phyloP scores from a whole-genome alignment of 345 rosid genomes.

The Bruguiera parviflora region DNA sequence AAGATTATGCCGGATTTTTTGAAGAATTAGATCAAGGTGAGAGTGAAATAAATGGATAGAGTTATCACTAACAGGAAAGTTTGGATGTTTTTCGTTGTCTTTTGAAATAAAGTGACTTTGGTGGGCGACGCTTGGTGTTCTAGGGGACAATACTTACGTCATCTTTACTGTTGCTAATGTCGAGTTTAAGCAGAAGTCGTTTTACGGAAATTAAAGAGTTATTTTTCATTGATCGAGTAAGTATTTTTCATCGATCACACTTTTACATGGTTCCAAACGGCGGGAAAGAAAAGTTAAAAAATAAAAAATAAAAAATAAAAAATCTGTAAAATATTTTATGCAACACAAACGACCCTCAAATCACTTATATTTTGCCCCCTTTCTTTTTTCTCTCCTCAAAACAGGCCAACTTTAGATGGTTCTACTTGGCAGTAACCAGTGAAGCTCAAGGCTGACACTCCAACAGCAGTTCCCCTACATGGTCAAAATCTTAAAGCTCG shows the following conservation, averaged over 20 bases:
- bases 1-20: constrained; percentile 25
- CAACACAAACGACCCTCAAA: neutral
- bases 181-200: neutral
- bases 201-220: too few species aligned
- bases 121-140: constrained; percentile 39
- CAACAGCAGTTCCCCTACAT: neutral
- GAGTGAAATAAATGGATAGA: constrained; percentile 35
- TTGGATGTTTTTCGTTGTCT: constrained; percentile 17
- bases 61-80: constrained; percentile 10
- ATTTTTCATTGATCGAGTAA: too few species aligned
- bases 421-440: constrained; percentile 17
- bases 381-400: constrained; percentile 30
- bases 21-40: constrained; percentile 31
- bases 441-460: constrained; percentile 27
- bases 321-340: too few species aligned
- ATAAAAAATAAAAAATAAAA: too few species aligned
- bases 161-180: constrained; percentile 27
- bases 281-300: too few species aligned
- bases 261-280: too few species aligned
- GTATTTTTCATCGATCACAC: too few species aligned
- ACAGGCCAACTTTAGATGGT: constrained; percentile 32
- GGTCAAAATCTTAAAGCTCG: too few species aligned
- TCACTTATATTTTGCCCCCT: neutral
- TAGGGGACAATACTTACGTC: constrained; percentile 46
- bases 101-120: constrained; percentile 36